Evolutionary conservation across 2,329 filamentous ascomycete species (phyloP).

Genomic region (Aspergillus felis): DNA sequence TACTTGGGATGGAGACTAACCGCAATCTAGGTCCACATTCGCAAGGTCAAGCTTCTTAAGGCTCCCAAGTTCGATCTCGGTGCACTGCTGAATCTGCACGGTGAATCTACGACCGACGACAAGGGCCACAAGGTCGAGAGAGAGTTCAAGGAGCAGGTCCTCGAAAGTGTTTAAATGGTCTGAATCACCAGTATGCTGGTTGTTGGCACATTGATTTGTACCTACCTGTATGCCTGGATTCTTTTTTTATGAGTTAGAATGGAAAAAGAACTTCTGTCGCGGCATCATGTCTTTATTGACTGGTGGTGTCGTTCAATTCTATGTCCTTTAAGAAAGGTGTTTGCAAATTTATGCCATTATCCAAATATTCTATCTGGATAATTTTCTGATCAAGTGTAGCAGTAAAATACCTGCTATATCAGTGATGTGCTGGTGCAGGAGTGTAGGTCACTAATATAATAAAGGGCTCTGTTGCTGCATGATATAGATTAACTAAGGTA

Average conservation of each 20-base stretch:
- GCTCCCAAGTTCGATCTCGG: constrained; percentile 98
- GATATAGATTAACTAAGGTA: too few species aligned
- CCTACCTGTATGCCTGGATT: constrained; percentile 49
- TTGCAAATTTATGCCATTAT: background rate
- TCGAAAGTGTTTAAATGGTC: constrained; percentile 66
- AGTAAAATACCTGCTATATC: too few species aligned
- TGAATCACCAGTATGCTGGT: constrained; percentile 70
- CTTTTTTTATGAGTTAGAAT: constrained; percentile 24
- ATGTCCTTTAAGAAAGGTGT: background rate
- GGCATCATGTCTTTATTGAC: background rate
- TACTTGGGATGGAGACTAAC: constrained; percentile 29
- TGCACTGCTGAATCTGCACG: constrained; percentile 91
- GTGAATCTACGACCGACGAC: constrained; percentile 94
- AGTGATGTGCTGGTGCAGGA: too few species aligned
- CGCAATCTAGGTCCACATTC: constrained; percentile 83
- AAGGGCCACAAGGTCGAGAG: constrained; percentile 97
- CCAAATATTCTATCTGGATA: background rate
- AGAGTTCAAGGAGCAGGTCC: constrained; percentile 98
- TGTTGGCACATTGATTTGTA: constrained; percentile 71
- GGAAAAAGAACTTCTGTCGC: constrained; percentile 4
- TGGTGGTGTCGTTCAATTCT: background rate
- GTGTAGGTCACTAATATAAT: too few species aligned
- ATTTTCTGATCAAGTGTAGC: background rate
- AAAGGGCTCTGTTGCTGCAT: too few species aligned
- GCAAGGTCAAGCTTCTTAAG: constrained; percentile 99